Base-by-base conservation (phyloP, 805 yeast species). In the Wickerhamomyces ciferrii region DNA sequence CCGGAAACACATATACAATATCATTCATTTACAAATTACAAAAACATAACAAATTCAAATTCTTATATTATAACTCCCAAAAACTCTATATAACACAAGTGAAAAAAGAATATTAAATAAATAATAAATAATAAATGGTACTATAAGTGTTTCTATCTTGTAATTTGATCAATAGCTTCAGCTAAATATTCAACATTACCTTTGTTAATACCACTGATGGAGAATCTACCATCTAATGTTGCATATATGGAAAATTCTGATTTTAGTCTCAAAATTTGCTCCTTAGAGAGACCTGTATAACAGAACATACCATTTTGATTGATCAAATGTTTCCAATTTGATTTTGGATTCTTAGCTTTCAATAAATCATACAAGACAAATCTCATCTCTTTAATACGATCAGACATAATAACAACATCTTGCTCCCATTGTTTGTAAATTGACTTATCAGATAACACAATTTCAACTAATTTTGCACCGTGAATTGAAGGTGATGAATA, bases 221-320 rank as follows among this genome's bases (percentile, higher is more conserved):
- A 85, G 63, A 92, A 81, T 63, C 99, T 83, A 35, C 98, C 98
- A 65, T 90, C 94, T 51, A 81, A 76, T 25, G 97, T 89, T 57
- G 94, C 79, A 66, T 92, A 92, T 36, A 92, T 84, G 17, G 87
- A 81, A 67, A 71, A 83, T 65, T 87, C 81, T 43, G 76, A 72
- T 63, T 86, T 84, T 59, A 92, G 74, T 51, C 73, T 68, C 48
- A 79, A 72, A 42, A 88, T 92, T 69, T 90, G 96, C 43, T 77
- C 80, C 40, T 79, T 71, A 29, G 68, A 63, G 51, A 92, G 75
- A 8, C 97, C 96, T 32, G 97, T 91, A 73, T 78, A 92, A 59
- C 92, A 87, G 70, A 92, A 92, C 98, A 92, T 92, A 58, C 99
- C 99, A 64, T 92, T 85, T 68, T 92, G 98, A 61, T 83, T 77